A percentile compares a stretch with the other conserved stretches of the same genome.
These are phyloP conservation scores for Cyanophora paradoxa DNA, from an alignment of 78 protist species.

Conservation along the genomic window DNA sequence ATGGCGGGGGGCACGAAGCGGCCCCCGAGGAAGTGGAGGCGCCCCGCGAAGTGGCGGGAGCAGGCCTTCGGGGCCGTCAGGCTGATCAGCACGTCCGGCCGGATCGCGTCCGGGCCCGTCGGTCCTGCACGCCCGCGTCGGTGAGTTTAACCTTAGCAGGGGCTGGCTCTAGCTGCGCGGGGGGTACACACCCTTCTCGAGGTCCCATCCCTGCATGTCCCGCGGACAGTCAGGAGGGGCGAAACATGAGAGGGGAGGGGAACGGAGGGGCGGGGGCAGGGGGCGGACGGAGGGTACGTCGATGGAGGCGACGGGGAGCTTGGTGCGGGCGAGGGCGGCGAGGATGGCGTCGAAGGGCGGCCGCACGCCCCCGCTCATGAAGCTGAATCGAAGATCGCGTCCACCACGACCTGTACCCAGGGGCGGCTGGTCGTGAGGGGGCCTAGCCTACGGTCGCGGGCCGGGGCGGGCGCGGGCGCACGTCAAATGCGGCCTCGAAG, in stretches of 20 bases:
- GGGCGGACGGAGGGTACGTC: conserved; percentile 72
- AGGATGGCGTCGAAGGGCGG: conserved; percentile 61
- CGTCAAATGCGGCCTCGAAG: too few species aligned
- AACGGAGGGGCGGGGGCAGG: background rate
- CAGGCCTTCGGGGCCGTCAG: conserved; percentile 77
- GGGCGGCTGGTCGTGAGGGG: background rate
- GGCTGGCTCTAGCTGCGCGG: background rate
- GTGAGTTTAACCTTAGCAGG: too few species aligned
- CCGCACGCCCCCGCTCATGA: conserved; percentile 57
- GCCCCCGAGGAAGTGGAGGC: conserved; percentile 75
- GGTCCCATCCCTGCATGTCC: conserved; percentile 86
- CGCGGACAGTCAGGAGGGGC: too few species aligned
- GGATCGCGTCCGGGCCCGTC: too few species aligned
- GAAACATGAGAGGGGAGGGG: background rate
- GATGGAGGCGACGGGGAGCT: conserved; percentile 54
- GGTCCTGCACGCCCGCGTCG: too few species aligned
- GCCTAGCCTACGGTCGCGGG: background rate
- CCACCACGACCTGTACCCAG: background rate
- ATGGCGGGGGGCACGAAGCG: conserved; percentile 61
- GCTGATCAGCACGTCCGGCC: conserved; percentile 49
- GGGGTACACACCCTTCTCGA: conserved; percentile 78
- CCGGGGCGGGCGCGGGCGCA: too few species aligned
- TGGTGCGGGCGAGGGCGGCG: background rate
- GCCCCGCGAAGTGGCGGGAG: conserved; percentile 47
- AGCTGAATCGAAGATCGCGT: conserved; percentile 29